Base-by-base conservation (phyloP, 2,329 filamentous ascomycete species). In the Pyricularia pennisetigena region DNA sequence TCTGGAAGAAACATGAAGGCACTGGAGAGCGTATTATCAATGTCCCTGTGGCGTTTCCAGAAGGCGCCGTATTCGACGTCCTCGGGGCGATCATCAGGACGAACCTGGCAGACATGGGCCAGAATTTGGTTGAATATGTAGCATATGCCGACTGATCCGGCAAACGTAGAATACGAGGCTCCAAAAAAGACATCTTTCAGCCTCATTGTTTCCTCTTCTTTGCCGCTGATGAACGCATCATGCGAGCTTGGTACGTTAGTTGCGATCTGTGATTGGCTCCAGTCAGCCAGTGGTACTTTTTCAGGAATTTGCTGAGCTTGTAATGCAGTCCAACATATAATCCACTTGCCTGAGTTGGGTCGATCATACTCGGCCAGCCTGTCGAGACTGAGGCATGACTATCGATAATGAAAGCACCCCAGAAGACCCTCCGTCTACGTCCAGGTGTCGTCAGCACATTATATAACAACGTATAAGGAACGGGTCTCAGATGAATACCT, bases 321-420 rank as follows among this genome's bases (percentile, higher is more conserved):
- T 5, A n/a, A 14, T 10, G 3, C 30, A 26, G 12, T 8, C 16
- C n/a, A 57, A n/a, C 16, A 35, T 35, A 12, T 35, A 35, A 5
- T 32, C 3, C 59, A 72, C 78, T 73, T 72, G 84, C 85, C 71
- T 97, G 92, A 74, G 82, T 82, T 69, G 92, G 85, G 71, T 96
- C 89, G 61, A 97, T 88, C 29, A 88, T 81, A 81, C 92, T 90
- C 0, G 94, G 92, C 94, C 94, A 97, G 2, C 94, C 94, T 4
- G 93, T 97, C 14, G 92, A 93, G 67, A 97, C 91, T 73, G 90
- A 93, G 2, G 92, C 90, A 78, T 96, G 96, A 29, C 91, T 86
- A 76, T 97, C 94, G 61, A 91, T 84, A 72, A 89, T 90, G 74
- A 94, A 97, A 0, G 88, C 85, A 71, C 89, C 86, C 94, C 94